Base-by-base conservation (phyloP, 495 filamentous ascomycete genomes). In the Aspergillus cavernicola region DNA sequence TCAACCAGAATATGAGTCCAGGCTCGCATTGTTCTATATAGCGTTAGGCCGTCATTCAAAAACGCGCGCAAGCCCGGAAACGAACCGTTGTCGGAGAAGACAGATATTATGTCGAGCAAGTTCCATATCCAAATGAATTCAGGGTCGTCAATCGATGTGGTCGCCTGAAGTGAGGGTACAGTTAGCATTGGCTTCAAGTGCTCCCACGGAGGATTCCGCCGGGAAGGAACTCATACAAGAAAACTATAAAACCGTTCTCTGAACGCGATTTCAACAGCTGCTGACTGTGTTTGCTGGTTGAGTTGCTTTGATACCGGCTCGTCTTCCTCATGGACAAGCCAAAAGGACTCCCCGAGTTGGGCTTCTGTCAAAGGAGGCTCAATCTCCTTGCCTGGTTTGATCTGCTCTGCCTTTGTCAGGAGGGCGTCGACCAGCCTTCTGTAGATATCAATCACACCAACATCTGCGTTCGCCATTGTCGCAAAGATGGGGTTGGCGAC, bases 91-190 rank as follows among this genome's bases (percentile, higher is more conserved):
- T 99, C 92, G 48, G 91, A 90, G 59, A 93, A 84, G 13, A 93
- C 83, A 1, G 88, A 85, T 8, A 96, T 76, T 35, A 96, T 84
- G 67, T 99, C 93, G 44, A 99, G 80, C 13, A 99, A 78, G 63
- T 96, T 92, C 90, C 91, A 97, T 41, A 97, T 82, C 45, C 83
- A 73, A 39, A 89, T 85, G 57, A 96, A 95, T 0, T 75, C 68
- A 38, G 85, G 85, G 19, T 87, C 80, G 35, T 87, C 77, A 54
- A 95, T 95, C 5, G 83, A 76, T 12, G 78, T 87, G 13, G 77
- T 75, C 29, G 85, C 82, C 87, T 89, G 60, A 33, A 39, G 49
- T 43, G 16, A 41, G 19, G 9, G 16, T 38, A 37, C 6, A 16
- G 52, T 65, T 56, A 66, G 64, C 45, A 23, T 39, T 10, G 46